These are phyloP conservation scores for Lanmaoa rubissima DNA, from an alignment of 768 basidiomycete species.

Conservation along the genomic window DNA sequence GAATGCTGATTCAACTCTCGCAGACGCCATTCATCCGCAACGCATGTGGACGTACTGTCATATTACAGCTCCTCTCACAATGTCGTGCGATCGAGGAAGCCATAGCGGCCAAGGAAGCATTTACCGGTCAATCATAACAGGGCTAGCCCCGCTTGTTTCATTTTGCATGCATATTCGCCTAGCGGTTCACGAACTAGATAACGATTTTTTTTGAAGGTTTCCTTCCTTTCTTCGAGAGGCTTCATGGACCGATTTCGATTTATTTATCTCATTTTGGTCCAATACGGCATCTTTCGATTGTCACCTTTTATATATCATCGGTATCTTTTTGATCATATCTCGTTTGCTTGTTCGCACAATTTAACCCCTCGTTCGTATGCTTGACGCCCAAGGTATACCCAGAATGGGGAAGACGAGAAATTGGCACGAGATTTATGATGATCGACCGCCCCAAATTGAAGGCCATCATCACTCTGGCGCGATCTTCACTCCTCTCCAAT, in stretches of 20 bases:
- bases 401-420: not conserved
- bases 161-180: not conserved
- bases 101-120: constrained; percentile 18
- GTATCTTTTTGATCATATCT: constrained; percentile 2
- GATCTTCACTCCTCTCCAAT: not conserved
- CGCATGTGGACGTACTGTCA: constrained; percentile 66
- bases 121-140: not conserved
- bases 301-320: not conserved
- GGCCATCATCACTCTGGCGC: not conserved
- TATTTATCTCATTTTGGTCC: not conserved
- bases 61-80: constrained; percentile 62
- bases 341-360: not conserved
- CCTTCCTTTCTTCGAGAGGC: not conserved
- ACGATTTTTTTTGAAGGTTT: not conserved
- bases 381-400: not conserved
- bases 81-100: constrained; percentile 65
- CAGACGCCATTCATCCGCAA: constrained; percentile 66
- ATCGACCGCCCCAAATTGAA: not conserved
- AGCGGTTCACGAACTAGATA: not conserved
- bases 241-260: not conserved
- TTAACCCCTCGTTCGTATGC: not conserved
- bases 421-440: not conserved
- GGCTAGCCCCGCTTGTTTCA: not conserved
- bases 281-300: not conserved
- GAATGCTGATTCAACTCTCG: constrained; percentile 3